These are phyloP conservation scores for Oryza longistaminata DNA, from an alignment of 176 grass and related monocot genomes.

Conservation along the genomic window DNA sequence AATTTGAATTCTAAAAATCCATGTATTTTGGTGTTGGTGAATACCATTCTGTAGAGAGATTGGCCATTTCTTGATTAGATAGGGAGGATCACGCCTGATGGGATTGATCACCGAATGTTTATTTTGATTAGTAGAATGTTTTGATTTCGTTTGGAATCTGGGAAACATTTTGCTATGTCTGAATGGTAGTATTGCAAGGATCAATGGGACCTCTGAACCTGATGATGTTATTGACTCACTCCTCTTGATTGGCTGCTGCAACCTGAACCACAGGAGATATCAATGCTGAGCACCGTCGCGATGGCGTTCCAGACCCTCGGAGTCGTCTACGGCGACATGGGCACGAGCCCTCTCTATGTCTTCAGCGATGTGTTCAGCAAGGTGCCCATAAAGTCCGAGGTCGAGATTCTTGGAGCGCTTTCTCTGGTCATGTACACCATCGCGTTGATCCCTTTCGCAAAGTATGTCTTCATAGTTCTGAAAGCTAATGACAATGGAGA, in stretches of 20 bases:
- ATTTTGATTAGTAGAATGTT: neutral
- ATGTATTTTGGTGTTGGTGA: too few species aligned
- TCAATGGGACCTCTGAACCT: neutral
- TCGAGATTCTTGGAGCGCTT: conserved; percentile 84
- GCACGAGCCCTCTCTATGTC: conserved; percentile 91
- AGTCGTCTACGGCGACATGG: conserved; percentile 97
- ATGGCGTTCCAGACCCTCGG: conserved; percentile 98
- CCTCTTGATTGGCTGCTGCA: neutral
- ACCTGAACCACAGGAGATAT: conserved; percentile 66
- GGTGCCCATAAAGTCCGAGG: conserved; percentile 88
- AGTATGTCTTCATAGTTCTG: conserved; percentile 90
- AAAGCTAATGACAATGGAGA: conserved; percentile 97
- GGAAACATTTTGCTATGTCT: neutral
- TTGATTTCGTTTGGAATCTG: neutral
- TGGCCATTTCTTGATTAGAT: neutral
- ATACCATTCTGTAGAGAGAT: neutral
- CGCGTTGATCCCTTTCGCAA: conserved; percentile 76
- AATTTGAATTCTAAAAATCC: too few species aligned
- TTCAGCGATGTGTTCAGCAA: conserved; percentile 99
- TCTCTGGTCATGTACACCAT: conserved; percentile 97
- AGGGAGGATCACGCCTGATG: neutral
- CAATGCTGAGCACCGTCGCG: conserved; percentile 61
- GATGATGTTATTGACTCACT: conserved; percentile 27
- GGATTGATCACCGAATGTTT: neutral
- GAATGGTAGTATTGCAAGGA: neutral